Evolutionary conservation across 2,329 filamentous ascomycete genomes (phyloP).

Genomic region (Pseudogymnoascus sp.): DNA sequence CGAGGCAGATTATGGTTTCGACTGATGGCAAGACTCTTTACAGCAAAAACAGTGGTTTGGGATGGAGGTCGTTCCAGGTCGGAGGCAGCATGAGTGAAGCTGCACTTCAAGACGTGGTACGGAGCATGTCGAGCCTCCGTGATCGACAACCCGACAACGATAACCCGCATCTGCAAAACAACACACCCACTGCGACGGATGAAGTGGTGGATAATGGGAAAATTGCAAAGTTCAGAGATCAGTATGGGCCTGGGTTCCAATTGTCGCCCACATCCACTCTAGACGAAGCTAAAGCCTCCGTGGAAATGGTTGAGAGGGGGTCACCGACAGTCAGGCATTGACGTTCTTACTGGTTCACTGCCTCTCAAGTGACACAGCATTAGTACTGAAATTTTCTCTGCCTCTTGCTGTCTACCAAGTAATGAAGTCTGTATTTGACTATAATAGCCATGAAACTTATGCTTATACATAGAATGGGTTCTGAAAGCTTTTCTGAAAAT

Average conservation of each 20-base stretch:
- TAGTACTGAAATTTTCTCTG: too few relatives aligned
- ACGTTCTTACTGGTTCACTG: background rate
- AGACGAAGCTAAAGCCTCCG: background rate
- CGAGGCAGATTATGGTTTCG: constrained; percentile 33
- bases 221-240: constrained; percentile 21
- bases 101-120: constrained; percentile 27
- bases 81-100: constrained; percentile 28
- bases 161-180: constrained; percentile 11
- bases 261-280: background rate
- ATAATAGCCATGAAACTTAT: too few relatives aligned
- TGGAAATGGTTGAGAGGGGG: background rate
- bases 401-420: too few relatives aligned
- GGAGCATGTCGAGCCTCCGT: constrained; percentile 24
- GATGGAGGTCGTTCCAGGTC: constrained; percentile 30
- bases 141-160: constrained; percentile 16
- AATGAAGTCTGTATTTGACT: too few relatives aligned
- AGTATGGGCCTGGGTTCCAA: constrained; percentile 21
- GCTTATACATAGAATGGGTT: too few relatives aligned
- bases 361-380: too few relatives aligned
- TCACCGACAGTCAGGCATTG: background rate
- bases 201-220: constrained; percentile 12
- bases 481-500: too few relatives aligned
- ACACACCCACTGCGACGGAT: constrained; percentile 9
- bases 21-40: constrained; percentile 28
- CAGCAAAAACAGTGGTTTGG: constrained; percentile 27